Evolutionary conservation across 176 grass and related monocot genomes (phyloP).

Genomic region (Aegilops tauschii): DNA sequence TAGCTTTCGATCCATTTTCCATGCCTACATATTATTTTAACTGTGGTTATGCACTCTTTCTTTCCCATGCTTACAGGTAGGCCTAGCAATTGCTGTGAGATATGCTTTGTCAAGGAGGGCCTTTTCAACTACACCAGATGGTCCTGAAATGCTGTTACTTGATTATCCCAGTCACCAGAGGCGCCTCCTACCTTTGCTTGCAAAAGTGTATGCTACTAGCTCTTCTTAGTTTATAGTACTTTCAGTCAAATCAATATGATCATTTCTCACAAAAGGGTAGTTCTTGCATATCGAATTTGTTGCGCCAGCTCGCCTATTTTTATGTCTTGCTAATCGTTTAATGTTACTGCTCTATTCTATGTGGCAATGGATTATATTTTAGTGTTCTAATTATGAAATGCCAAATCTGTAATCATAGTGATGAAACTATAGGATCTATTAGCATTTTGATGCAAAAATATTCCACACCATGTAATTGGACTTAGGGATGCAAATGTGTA

Average conservation of each 20-base stretch:
- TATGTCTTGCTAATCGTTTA: conserved; percentile 2
- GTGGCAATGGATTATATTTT: neutral
- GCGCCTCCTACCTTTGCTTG: conserved; percentile 75
- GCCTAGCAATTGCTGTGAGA: conserved; percentile 79
- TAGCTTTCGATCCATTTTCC: neutral
- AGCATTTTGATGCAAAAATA: conserved; percentile 4
- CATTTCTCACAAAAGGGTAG: neutral
- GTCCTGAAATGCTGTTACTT: conserved; percentile 79
- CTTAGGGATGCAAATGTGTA: too few species aligned
- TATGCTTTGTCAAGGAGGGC: conserved; percentile 91
- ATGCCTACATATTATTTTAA: neutral
- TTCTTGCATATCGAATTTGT: neutral
- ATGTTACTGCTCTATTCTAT: neutral
- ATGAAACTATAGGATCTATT: neutral
- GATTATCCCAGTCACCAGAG: conserved; percentile 98
- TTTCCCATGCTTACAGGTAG: conserved; percentile 56
- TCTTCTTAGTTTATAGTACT: neutral
- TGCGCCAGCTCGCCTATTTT: neutral
- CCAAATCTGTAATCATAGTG: neutral
- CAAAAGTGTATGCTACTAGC: conserved; percentile 76
- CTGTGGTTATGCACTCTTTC: neutral
- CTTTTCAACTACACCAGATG: conserved; percentile 74
- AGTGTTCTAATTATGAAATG: conserved; percentile 6
- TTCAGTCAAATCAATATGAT: conserved; percentile 20
- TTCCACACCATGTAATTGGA: neutral